A percentile compares a stretch with the other conserved stretches of the same genome.
Conservation (phyloP, 2,329 filamentous ascomycete species). For the Colletotrichum higginsianum region DNA sequence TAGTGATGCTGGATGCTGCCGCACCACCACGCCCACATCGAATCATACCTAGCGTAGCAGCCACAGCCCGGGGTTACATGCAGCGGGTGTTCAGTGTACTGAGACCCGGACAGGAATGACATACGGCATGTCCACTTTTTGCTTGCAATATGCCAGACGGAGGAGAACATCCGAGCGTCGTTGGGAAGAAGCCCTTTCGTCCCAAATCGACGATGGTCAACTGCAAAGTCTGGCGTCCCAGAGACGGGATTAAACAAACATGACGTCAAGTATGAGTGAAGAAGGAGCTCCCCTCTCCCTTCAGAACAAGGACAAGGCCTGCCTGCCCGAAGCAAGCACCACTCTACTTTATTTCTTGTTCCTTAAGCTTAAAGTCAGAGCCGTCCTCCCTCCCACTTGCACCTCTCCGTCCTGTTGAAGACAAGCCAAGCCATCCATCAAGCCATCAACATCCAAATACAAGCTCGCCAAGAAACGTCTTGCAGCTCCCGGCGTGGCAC, state of each 20-base stretch:
- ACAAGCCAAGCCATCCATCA: slow-evolving; percentile 25
- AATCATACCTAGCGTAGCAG: neutral
- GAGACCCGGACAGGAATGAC: slow-evolving; percentile 23
- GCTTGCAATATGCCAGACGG: neutral
- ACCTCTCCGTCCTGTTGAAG: neutral
- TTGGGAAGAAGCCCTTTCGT: slow-evolving; percentile 11
- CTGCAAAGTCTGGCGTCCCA: neutral
- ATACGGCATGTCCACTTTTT: slow-evolving; percentile 26
- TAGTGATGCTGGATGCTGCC: too few relatives aligned
- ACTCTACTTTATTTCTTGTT: slow-evolving; percentile 8
- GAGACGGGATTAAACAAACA: slow-evolving; percentile 18
- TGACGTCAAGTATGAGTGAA: slow-evolving; percentile 32
- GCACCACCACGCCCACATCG: too few relatives aligned
- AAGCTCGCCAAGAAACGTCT: slow-evolving; percentile 31
- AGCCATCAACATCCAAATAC: slow-evolving; percentile 6
- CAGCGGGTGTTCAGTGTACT: neutral
- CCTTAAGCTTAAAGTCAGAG: slow-evolving; percentile 33
- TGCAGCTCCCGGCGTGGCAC: slow-evolving; percentile 30
- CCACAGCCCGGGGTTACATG: too few relatives aligned
- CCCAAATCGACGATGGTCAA: slow-evolving; percentile 27
- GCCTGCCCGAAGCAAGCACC: slow-evolving; percentile 4
- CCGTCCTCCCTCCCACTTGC: neutral
- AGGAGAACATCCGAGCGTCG: neutral
- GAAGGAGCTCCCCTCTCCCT: neutral
- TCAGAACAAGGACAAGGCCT: neutral